phyloP scores from a whole-genome alignment of 2,329 filamentous ascomycete species.

The Arthrobotrys pseudoclavata region DNA sequence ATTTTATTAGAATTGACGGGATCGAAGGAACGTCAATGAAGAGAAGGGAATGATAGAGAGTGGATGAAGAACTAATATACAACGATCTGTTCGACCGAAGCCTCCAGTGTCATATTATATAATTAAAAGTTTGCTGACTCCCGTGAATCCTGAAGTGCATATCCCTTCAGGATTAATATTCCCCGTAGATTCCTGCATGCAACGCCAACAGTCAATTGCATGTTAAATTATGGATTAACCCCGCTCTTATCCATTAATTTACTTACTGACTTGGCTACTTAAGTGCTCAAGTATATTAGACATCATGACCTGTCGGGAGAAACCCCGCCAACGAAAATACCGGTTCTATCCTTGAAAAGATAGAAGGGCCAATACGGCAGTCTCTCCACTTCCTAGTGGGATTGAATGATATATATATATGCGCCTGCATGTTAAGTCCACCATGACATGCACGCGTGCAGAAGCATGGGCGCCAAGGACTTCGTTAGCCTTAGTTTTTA shows the following conservation, averaged over 20 bases:
- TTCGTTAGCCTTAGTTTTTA: background rate
- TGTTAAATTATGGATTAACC: background rate
- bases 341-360: background rate
- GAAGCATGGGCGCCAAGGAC: background rate
- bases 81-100: too few species aligned
- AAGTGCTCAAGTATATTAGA: background rate
- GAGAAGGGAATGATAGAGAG: background rate
- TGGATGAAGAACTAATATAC: too few species aligned
- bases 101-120: too few species aligned
- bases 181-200: background rate
- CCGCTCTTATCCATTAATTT: background rate
- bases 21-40: background rate
- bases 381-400: background rate
- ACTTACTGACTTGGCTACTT: background rate
- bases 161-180: background rate
- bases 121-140: too few species aligned
- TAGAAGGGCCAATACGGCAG: background rate
- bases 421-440: conserved; percentile 10
- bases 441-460: background rate
- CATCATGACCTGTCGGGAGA: background rate
- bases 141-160: too few species aligned
- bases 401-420: background rate
- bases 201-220: background rate
- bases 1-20: background rate
- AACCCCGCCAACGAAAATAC: background rate